Conservation (phyloP, 2,329 filamentous ascomycete genomes). For the Fusarium burgessii region DNA sequence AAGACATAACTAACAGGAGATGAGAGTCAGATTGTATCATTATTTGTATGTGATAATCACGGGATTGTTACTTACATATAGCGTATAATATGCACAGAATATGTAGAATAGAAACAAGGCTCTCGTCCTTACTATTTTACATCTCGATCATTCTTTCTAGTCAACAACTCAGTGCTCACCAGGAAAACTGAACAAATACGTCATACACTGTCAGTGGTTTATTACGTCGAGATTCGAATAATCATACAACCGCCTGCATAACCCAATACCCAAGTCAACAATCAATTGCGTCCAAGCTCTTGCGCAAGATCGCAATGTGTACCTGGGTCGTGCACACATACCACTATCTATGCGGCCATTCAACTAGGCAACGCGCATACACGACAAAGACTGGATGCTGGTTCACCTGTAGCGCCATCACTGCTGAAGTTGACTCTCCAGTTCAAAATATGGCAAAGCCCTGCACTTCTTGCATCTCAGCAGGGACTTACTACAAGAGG, state of each 20-base stretch:
- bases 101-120: not conserved
- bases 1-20: too few species aligned
- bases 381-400: not conserved
- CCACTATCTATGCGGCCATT: not conserved
- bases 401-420: constrained; percentile 4
- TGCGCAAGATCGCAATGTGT: not conserved
- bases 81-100: rapidly evolving
- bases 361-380: not conserved
- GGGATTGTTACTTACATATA: too few species aligned
- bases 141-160: not conserved
- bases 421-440: not conserved
- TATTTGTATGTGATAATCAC: too few species aligned
- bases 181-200: too few species aligned
- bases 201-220: too few species aligned
- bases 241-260: too few species aligned
- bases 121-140: rapidly evolving
- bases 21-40: not conserved
- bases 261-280: too few species aligned
- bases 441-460: not conserved
- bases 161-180: too few species aligned
- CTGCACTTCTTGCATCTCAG: not conserved
- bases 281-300: too few species aligned
- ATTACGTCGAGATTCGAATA: too few species aligned
- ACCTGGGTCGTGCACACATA: not conserved
- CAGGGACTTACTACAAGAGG: not conserved